phyloP scores from a whole-genome alignment of 768 basidiomycete genomes.

The Boletus patriciae region DNA sequence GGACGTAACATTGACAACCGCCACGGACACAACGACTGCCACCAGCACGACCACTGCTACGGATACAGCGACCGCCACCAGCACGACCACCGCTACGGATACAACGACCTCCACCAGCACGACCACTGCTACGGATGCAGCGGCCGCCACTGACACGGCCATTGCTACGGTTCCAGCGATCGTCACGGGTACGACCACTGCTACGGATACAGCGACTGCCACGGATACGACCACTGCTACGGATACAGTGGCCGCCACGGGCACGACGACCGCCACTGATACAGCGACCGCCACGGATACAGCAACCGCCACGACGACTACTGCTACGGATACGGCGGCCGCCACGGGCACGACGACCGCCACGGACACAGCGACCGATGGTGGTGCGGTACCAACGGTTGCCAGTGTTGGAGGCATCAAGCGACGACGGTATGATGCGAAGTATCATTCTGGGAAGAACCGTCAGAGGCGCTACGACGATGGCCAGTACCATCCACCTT shows the following conservation, averaged over 20 bases:
- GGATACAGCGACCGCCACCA: neutral
- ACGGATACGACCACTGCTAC: neutral
- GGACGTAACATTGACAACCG: neutral
- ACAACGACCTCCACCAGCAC: neutral
- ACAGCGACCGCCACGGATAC: neutral
- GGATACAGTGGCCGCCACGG: neutral
- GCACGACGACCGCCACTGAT: neutral
- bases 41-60: neutral
- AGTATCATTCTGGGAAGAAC: neutral
- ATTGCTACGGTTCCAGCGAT: neutral
- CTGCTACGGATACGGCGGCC: no score
- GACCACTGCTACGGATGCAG: neutral
- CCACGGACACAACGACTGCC: neutral
- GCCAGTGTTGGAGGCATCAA: neutral
- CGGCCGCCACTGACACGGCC: neutral
- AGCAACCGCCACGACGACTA: neutral
- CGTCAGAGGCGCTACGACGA: constrained; percentile 16
- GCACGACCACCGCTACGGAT: neutral
- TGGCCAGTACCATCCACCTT: constrained; percentile 5
- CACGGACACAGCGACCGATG: neutral
- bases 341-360: neutral
- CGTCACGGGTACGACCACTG: neutral
- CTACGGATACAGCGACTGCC: neutral
- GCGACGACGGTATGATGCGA: neutral
- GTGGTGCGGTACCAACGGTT: neutral